Conservation (phyloP, 306 rosid genomes). For the Hippophae tibetana region DNA sequence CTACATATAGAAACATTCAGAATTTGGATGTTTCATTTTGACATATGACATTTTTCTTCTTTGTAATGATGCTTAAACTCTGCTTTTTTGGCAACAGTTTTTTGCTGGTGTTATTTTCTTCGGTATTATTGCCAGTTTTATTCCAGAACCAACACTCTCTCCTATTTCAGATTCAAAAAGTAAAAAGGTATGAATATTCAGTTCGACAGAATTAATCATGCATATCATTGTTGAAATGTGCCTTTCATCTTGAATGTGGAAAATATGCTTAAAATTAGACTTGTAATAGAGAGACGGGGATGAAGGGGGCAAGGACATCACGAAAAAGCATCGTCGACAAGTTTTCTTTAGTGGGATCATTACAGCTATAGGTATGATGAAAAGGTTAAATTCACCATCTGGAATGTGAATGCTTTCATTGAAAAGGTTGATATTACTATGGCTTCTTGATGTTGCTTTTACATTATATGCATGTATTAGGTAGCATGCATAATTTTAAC, state of each 20-base stretch:
- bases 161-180: constrained; percentile 51
- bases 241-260: constrained; percentile 12
- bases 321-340: constrained; percentile 90
- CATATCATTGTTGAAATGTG: constrained; percentile 18
- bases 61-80: constrained; percentile 14
- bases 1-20: background rate
- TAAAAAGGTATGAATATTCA: constrained; percentile 46
- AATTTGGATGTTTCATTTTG: constrained; percentile 3
- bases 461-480: too few species aligned
- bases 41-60: constrained; percentile 10
- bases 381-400: constrained; percentile 14
- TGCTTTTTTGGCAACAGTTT: constrained; percentile 44
- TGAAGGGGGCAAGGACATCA: constrained; percentile 74
- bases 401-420: constrained; percentile 4
- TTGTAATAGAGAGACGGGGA: constrained; percentile 60
- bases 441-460: too few species aligned
- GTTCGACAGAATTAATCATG: constrained; percentile 9
- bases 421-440: too few species aligned
- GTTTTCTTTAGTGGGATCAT: constrained; percentile 79
- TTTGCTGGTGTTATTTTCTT: constrained; percentile 91
- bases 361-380: constrained; percentile 77
- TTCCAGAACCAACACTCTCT: constrained; percentile 80
- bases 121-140: constrained; percentile 62
- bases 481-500: too few species aligned
- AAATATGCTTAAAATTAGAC: constrained; percentile 27